Base-by-base conservation (phyloP, 257 asterid genomes). In the Lycium ferocissimum region DNA sequence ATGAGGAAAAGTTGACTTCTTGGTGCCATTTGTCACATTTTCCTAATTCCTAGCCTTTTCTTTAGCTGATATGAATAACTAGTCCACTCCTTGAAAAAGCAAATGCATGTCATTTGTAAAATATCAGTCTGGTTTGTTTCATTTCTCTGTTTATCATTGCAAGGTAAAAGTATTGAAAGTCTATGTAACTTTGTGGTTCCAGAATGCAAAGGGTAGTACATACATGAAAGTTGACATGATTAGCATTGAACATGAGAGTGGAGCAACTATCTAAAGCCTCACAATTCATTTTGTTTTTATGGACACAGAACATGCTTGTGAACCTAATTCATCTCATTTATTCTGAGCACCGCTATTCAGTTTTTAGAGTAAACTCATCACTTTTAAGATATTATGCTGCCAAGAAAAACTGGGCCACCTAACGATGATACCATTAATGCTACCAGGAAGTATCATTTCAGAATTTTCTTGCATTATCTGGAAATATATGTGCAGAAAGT, bases 401-500 rank as follows among this genome's bases (percentile, higher is more conserved):
- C 43, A 47, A 47, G 38, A 75, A 75, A 20, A 20, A 6, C 4
- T 2, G 18, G 81, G 61, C 61, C 43, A 75, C 20, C 81, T 20
- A 49, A 73, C 40, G 1, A 75, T 47, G 81, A 49, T 47, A 12
- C 81, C 20, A 6, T 20, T 75, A 75, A 49, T 22, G 43, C 81
- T 20, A 47, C 43, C 81, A 49, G 76, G 33, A 22, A 79, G 79
- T 13, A 66, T 47, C 53, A 22, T 59, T 59, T 6, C 54, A 3
- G 13, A 67, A 66, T 49, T 54, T 13, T 45, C 84, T 13, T 37
- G 59, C 62, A 22, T 83, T 54, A 1, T 57, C 56, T 12, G 78
- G 79, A 70, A 49, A 73, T 6, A 20, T 59, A 5, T 80, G 71
- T 78, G 43, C 56, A 72, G 83, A 84, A 37, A 69, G n/a, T 53